Conservation (phyloP, 192 early-diverging fungal species). For the Gonapodya sp. region DNA sequence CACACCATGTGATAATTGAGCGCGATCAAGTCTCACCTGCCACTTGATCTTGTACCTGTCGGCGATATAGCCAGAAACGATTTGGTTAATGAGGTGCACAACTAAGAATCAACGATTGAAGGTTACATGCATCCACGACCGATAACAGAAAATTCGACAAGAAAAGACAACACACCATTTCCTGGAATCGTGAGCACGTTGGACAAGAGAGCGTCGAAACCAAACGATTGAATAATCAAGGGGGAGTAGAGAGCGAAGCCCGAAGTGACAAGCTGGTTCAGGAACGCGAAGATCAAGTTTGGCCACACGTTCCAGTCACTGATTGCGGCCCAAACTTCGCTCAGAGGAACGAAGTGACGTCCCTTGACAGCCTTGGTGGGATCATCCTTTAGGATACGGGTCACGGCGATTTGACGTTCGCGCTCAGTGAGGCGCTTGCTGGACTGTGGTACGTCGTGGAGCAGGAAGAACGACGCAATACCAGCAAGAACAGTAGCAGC, state of each 20-base stretch:
- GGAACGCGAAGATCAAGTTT: slow-evolving; percentile 22
- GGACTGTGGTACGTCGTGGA: slow-evolving; percentile 39
- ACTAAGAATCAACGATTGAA: background rate
- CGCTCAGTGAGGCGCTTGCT: slow-evolving; percentile 44
- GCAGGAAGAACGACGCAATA: slow-evolving; percentile 38
- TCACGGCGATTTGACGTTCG: slow-evolving; percentile 41
- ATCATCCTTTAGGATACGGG: slow-evolving; percentile 52
- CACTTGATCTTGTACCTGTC: slow-evolving; percentile 19
- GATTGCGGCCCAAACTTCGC: slow-evolving; percentile 15
- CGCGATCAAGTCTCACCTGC: slow-evolving; percentile 19
- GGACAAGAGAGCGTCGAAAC: slow-evolving; percentile 16
- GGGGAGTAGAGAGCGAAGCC: slow-evolving; percentile 9
- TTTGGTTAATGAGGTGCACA: background rate
- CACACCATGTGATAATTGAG: slow-evolving; percentile 17
- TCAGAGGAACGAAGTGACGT: slow-evolving; percentile 23
- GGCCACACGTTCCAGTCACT: slow-evolving; percentile 21
- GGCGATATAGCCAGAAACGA: slow-evolving; percentile 20
- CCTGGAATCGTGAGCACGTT: slow-evolving; percentile 18
- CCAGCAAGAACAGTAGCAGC: slow-evolving; percentile 38
- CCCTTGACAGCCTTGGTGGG: slow-evolving; percentile 33
- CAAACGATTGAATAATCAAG: slow-evolving; percentile 16
- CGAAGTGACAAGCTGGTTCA: slow-evolving; percentile 16
- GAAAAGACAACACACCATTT: background rate
- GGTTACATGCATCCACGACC: too few species aligned
- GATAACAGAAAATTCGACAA: background rate